Evolutionary conservation across 2,329 filamentous ascomycete genomes (phyloP).

Genomic region (Stachybotrys chartarum): DNA sequence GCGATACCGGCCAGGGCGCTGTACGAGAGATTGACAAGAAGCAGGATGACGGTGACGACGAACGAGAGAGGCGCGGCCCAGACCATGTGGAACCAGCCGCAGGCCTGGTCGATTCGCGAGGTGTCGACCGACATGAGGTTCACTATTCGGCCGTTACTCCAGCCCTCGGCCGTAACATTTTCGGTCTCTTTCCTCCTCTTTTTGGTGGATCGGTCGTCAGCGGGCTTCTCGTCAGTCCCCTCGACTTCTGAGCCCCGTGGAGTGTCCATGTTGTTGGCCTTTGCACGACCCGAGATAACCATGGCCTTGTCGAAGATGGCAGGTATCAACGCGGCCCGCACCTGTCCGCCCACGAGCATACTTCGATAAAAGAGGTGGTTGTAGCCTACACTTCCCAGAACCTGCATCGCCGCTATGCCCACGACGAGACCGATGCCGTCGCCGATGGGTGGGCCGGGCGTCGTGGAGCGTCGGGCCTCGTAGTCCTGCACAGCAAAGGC

Average conservation of each 20-base stretch:
- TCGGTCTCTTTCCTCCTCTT: neutral
- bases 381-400: slow-evolving; percentile 63
- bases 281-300: slow-evolving; percentile 74
- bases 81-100: slow-evolving; percentile 3
- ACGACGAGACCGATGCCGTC: slow-evolving; percentile 71
- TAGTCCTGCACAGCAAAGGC: slow-evolving; percentile 70
- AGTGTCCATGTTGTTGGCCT: slow-evolving; percentile 56
- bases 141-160: neutral
- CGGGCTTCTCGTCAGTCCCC: neutral
- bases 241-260: neutral
- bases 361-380: slow-evolving; percentile 87
- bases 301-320: slow-evolving; percentile 81
- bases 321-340: slow-evolving; percentile 67
- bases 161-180: neutral
- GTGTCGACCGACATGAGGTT: slow-evolving; percentile 4
- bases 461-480: slow-evolving; percentile 39
- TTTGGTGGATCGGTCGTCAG: neutral
- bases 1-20: slow-evolving; percentile 3
- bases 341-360: slow-evolving; percentile 76
- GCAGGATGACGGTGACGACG: slow-evolving; percentile 1
- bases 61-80: slow-evolving; percentile 2
- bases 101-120: slow-evolving; percentile 4
- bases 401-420: slow-evolving; percentile 73
- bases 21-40: slow-evolving; percentile 4
- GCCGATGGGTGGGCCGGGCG: slow-evolving; percentile 55